Evolutionary conservation across 345 rosid genomes (phyloP).

Genomic region (Eucalyptus lansdowneana): DNA sequence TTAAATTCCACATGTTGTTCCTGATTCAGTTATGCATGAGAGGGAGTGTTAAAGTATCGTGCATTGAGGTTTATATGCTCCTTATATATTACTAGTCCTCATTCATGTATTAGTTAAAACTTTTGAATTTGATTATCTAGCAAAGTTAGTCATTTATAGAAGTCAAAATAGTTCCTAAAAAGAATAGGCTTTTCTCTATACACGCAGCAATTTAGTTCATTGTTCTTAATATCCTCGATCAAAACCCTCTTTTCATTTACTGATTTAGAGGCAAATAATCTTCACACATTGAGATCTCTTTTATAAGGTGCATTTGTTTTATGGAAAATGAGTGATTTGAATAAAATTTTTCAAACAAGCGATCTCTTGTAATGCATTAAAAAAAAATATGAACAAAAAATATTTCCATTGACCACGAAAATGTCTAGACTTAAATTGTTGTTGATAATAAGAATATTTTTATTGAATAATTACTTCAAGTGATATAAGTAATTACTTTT

Average conservation of each 20-base stretch:
- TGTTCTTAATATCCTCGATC: background rate
- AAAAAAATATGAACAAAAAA: background rate
- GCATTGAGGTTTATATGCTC: background rate
- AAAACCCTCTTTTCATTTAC: background rate
- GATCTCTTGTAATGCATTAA: background rate
- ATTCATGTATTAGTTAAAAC: too few relatives aligned
- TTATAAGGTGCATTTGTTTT: background rate
- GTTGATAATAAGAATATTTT: too few relatives aligned
- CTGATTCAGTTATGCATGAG: background rate
- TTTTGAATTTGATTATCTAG: background rate
- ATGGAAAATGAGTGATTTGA: background rate
- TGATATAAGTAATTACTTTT: background rate
- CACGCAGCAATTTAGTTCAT: background rate
- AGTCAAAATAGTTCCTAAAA: background rate
- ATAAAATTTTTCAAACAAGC: background rate
- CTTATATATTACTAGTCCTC: background rate
- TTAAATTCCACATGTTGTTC: background rate
- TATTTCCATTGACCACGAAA: background rate
- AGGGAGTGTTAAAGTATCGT: background rate
- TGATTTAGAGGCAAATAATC: background rate
- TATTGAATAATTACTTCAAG: too few relatives aligned
- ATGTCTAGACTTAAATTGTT: too few relatives aligned
- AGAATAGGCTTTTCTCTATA: background rate
- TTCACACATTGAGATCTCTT: background rate
- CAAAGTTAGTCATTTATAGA: background rate